These are phyloP conservation scores for Trametes cubensis DNA, from an alignment of 768 basidiomycete species.

Conservation along the genomic window DNA sequence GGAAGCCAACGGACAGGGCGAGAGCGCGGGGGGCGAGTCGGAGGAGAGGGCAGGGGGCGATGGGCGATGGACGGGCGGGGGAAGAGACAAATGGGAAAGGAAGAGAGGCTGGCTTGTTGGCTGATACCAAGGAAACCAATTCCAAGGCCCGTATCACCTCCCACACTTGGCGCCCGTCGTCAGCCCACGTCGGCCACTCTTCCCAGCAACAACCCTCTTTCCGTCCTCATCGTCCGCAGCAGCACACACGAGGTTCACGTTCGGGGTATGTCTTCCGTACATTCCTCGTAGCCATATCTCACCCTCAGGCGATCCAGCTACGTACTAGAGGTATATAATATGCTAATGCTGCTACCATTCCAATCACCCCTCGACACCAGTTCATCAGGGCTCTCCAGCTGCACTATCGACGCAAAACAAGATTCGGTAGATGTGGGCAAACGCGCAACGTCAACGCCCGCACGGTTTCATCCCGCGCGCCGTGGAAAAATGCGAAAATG, in stretches of 20 bases:
- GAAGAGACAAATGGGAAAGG: neutral
- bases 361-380: constrained; percentile 1
- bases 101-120: neutral
- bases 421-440: neutral
- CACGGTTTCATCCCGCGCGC: too few species aligned
- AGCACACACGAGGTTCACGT: neutral
- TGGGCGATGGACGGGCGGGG: constrained; percentile 4
- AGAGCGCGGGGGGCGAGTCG: neutral
- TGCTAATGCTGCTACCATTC: too few species aligned
- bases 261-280: neutral
- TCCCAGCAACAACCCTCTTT: too few species aligned
- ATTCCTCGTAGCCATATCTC: neutral
- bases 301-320: neutral
- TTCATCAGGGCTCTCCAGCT: neutral
- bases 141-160: constrained; percentile 14
- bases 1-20: neutral
- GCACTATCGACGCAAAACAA: neutral
- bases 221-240: neutral
- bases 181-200: constrained; percentile 4
- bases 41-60: neutral
- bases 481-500: neutral
- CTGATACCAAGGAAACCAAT: constrained; percentile 19
- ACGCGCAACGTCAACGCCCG: too few species aligned
- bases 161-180: constrained; percentile 16
- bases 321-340: neutral